Evolutionary conservation across 2,329 filamentous ascomycete genomes (phyloP).

Genomic region (Cladosporium halotolerans): DNA sequence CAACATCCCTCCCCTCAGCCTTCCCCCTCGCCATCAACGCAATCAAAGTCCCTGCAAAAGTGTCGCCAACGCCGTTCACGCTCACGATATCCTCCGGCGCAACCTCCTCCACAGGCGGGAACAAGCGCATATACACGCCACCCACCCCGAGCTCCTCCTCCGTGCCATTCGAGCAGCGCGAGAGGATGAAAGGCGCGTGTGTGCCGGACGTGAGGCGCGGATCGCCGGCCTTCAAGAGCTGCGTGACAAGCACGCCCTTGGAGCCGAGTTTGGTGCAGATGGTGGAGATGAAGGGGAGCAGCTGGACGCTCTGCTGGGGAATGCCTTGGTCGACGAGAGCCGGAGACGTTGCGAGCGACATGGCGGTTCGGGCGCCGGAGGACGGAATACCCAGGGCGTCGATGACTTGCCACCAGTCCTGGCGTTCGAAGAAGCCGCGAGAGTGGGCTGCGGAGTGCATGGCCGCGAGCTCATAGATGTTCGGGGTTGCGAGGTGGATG

Average conservation of each 20-base stretch:
- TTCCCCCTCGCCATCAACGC: slow-evolving; percentile 61
- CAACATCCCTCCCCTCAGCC: slow-evolving; percentile 36
- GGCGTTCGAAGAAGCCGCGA: slow-evolving; percentile 60
- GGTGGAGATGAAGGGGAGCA: slow-evolving; percentile 81
- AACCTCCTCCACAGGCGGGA: slow-evolving; percentile 61
- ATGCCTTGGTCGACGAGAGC: slow-evolving; percentile 72
- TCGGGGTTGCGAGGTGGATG: slow-evolving; percentile 75
- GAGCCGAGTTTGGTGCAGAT: slow-evolving; percentile 78
- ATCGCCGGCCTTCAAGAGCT: slow-evolving; percentile 63
- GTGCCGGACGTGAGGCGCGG: slow-evolving; percentile 57
- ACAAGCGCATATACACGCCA: slow-evolving; percentile 73
- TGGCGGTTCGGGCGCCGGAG: slow-evolving; percentile 62
- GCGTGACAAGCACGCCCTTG: slow-evolving; percentile 68
- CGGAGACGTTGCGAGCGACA: slow-evolving; percentile 60
- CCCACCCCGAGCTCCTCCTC: slow-evolving; percentile 52
- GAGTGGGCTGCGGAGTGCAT: slow-evolving; percentile 68
- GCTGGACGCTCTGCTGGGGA: slow-evolving; percentile 73
- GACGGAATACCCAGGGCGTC: slow-evolving; percentile 70
- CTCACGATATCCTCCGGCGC: slow-evolving; percentile 62
- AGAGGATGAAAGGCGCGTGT: slow-evolving; percentile 64
- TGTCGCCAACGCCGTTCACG: slow-evolving; percentile 92
- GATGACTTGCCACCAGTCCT: slow-evolving; percentile 72
- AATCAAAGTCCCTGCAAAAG: slow-evolving; percentile 79
- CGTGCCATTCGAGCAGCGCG: slow-evolving; percentile 47
- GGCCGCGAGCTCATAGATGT: slow-evolving; percentile 70